Evolutionary conservation across 2,329 filamentous ascomycete genomes (phyloP).

Genomic region (Ustulina deusta): DNA sequence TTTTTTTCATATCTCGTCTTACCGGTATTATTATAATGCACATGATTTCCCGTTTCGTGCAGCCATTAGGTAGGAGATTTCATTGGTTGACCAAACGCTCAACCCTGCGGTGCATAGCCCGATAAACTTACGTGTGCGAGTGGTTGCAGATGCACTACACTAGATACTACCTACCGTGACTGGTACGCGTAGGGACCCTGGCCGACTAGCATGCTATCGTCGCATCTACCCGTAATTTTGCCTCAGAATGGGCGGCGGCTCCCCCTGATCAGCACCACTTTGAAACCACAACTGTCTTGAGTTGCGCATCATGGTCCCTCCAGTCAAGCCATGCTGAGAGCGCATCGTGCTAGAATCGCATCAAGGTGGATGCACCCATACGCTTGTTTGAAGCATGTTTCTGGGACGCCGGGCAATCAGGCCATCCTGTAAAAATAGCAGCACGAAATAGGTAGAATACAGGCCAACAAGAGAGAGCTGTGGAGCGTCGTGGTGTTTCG

Average conservation of each 20-base stretch:
- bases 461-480: not conserved
- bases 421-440: constrained; percentile 36
- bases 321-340: constrained; percentile 15
- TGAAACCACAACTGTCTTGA: constrained; percentile 50
- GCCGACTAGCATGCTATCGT: constrained; percentile 28
- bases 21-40: too few relatives aligned
- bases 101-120: constrained; percentile 19
- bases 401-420: constrained; percentile 35
- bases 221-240: constrained; percentile 31
- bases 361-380: not conserved
- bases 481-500: constrained; percentile 30
- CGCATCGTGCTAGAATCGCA: constrained; percentile 13
- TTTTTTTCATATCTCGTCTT: too few relatives aligned
- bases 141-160: not conserved
- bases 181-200: constrained; percentile 11
- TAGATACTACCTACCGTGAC: too few relatives aligned
- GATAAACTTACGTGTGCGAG: constrained; percentile 34
- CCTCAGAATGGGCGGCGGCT: constrained; percentile 29
- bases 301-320: constrained; percentile 31
- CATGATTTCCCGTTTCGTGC: not conserved
- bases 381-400: constrained; percentile 27
- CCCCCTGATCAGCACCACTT: constrained; percentile 39
- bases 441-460: not conserved
- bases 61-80: not conserved
- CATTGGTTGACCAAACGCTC: not conserved